phyloP scores from a whole-genome alignment of 2,329 filamentous ascomycete genomes.

The Claviceps citrina region DNA sequence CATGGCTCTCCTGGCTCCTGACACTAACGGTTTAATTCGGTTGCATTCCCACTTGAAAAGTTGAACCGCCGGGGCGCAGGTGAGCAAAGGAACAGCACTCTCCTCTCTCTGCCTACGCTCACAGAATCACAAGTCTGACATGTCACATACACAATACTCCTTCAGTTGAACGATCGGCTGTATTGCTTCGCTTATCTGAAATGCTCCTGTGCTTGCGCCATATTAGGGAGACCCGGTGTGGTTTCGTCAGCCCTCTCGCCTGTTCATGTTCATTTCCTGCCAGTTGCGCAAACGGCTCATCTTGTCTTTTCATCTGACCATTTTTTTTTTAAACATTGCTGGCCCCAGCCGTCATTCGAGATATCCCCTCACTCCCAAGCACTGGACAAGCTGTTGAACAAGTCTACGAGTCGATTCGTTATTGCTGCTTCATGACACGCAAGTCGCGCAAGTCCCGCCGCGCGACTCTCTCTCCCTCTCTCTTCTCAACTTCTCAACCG shows the following conservation, averaged over 20 bases:
- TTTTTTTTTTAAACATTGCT: too few species aligned
- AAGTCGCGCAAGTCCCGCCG: background rate
- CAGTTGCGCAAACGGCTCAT: background rate
- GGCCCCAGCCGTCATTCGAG: background rate
- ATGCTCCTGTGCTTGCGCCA: background rate
- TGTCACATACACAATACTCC: too few species aligned
- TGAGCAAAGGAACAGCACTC: too few species aligned
- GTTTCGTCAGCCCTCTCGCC: slow-evolving; percentile 1
- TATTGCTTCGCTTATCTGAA: background rate
- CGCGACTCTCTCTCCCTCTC: background rate
- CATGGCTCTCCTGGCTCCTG: background rate
- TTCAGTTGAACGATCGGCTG: background rate
- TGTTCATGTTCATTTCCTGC: background rate
- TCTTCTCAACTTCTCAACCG: background rate
- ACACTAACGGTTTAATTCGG: background rate
- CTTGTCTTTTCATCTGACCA: background rate
- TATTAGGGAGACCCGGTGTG: background rate
- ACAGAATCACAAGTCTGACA: too few species aligned
- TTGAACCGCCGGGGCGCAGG: slow-evolving; percentile 1
- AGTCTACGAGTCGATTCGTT: background rate
- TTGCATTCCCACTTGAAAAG: background rate
- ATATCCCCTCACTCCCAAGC: background rate
- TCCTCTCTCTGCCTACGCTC: too few species aligned
- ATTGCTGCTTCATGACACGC: background rate
- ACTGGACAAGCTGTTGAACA: background rate